These are phyloP conservation scores for Diplocarpon mali DNA, from an alignment of 2,329 filamentous ascomycete species.

Conservation along the genomic window DNA sequence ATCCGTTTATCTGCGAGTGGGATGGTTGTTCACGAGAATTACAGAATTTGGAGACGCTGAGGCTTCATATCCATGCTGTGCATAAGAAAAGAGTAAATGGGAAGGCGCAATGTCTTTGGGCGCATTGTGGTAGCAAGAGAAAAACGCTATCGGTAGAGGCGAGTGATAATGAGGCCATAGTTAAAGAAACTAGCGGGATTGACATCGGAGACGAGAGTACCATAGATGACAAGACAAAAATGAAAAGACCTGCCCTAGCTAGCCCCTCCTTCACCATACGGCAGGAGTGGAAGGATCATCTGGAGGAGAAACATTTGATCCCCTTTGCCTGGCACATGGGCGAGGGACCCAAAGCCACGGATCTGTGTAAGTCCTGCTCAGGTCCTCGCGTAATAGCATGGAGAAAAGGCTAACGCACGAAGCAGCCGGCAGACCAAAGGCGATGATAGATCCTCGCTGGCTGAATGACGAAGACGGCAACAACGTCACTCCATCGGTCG, in stretches of 20 bases:
- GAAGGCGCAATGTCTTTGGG: conserved; percentile 31
- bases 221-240: background rate
- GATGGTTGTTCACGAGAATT: conserved; percentile 45
- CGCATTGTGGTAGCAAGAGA: conserved; percentile 27
- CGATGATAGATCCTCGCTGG: conserved; percentile 27
- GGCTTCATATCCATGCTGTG: conserved; percentile 40
- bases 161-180: background rate
- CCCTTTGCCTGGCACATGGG: conserved; percentile 47
- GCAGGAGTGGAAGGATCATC: conserved; percentile 35
- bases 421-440: conserved; percentile 7
- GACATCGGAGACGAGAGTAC: conserved; percentile 4
- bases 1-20: conserved; percentile 51
- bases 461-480: conserved; percentile 40
- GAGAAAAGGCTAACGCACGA: background rate
- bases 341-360: conserved; percentile 42
- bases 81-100: conserved; percentile 30
- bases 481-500: conserved; percentile 48
- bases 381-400: background rate
- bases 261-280: conserved; percentile 14
- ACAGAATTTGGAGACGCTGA: conserved; percentile 49
- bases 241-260: background rate
- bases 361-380: conserved; percentile 13
- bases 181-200: conserved; percentile 9
- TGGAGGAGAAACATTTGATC: conserved; percentile 42
- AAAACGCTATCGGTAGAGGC: background rate